phyloP scores from a whole-genome alignment of 371 early-diverging fungal genomes.

The Mortierella sp. region DNA sequence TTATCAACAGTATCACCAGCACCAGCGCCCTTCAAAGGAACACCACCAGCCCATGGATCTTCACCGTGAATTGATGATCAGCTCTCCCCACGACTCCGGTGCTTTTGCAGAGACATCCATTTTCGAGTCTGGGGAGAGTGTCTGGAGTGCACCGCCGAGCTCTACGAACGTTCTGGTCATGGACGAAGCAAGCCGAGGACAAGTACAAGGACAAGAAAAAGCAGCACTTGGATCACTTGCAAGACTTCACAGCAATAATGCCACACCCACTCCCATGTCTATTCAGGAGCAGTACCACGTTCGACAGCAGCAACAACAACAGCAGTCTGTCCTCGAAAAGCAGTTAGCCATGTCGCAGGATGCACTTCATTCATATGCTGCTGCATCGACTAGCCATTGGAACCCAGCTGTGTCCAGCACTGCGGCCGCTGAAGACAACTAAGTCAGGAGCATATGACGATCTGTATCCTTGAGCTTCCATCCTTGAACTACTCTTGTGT shows the following conservation, averaged over 20 bases:
- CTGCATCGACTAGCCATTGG: constrained; percentile 37
- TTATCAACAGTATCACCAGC: constrained; percentile 10
- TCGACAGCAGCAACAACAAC: constrained; percentile 17
- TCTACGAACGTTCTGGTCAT: constrained; percentile 14
- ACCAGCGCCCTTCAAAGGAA: constrained; percentile 9
- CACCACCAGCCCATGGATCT: constrained; percentile 43
- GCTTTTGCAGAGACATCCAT: constrained; percentile 36
- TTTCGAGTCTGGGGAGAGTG: constrained; percentile 48
- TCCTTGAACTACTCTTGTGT: too few relatives aligned
- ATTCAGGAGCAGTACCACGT: constrained; percentile 40
- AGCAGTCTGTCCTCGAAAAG: background rate
- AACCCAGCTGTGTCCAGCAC: constrained; percentile 18
- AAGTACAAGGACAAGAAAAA: too few relatives aligned
- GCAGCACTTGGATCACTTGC: background rate
- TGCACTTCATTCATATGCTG: constrained; percentile 22
- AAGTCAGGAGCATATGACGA: too few relatives aligned
- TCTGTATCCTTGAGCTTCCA: too few relatives aligned
- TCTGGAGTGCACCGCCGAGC: constrained; percentile 46
- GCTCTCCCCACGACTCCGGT: constrained; percentile 47
- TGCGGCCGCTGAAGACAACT: constrained; percentile 5
- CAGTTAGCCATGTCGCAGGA: background rate
- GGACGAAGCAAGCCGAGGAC: background rate
- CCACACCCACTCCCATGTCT: constrained; percentile 47
- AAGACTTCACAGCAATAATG: constrained; percentile 33
- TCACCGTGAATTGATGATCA: constrained; percentile 38